Conservation (phyloP, 2,329 filamentous ascomycete genomes). For the Ceratocystis albifundus region DNA sequence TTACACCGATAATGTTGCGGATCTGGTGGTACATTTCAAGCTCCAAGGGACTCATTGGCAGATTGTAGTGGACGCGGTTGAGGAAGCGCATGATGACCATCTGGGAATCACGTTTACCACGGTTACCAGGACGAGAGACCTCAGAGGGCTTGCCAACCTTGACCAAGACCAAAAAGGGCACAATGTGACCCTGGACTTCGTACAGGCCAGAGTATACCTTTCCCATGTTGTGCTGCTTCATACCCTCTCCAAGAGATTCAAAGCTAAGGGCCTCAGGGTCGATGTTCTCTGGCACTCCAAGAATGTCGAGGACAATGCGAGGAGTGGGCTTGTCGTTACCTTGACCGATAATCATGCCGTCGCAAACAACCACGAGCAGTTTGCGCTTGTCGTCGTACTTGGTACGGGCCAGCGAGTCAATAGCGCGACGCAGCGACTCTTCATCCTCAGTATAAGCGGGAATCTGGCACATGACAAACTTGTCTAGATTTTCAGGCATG, state of each 20-base stretch:
- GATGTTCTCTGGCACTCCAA: constrained; percentile 84
- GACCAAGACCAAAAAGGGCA: constrained; percentile 91
- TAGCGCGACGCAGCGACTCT: constrained; percentile 88
- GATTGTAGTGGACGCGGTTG: constrained; percentile 96
- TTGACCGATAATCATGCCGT: constrained; percentile 99
- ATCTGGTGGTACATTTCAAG: constrained; percentile 98
- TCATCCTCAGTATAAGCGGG: constrained; percentile 98
- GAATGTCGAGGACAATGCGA: constrained; percentile 89
- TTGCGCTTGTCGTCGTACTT: constrained; percentile 98
- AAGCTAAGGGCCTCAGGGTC: constrained; percentile 95
- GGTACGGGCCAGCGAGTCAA: constrained; percentile 92
- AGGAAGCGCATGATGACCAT: constrained; percentile 98
- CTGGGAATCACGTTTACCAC: constrained; percentile 98
- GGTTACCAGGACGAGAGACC: constrained; percentile 86
- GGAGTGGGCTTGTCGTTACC: constrained; percentile 94
- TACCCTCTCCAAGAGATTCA: constrained; percentile 86
- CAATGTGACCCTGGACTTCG: constrained; percentile 94
- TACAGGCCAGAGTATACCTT: constrained; percentile 97
- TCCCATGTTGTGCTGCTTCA: constrained; percentile 98
- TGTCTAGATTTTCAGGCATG: constrained; percentile 88
- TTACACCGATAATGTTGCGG: constrained; percentile 95
- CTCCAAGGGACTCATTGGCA: constrained; percentile 90
- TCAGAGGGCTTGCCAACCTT: constrained; percentile 98
- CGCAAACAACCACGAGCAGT: constrained; percentile 80
- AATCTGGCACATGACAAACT: constrained; percentile 96